A percentile compares a stretch with the other conserved stretches of the same genome.
phyloP scores from a whole-genome alignment of 495 filamentous ascomycete genomes.

The Mytilinidion resinicola region DNA sequence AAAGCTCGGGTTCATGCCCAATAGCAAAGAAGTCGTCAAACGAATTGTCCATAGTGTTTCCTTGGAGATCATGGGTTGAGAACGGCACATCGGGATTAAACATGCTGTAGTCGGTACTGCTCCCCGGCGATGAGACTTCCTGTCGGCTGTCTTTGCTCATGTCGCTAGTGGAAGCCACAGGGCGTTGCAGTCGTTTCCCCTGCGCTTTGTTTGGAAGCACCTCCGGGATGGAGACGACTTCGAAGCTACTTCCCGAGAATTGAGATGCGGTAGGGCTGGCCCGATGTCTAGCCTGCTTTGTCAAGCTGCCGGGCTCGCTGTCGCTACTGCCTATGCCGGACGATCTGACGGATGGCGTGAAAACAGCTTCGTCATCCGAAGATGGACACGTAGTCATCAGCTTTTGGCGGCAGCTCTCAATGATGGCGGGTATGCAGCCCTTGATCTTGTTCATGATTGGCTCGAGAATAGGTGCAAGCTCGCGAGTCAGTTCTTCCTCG shows the following conservation, averaged over 20 bases:
- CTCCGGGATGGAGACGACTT: not conserved
- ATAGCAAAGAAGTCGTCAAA: too few relatives aligned
- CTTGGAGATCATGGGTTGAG: too few relatives aligned
- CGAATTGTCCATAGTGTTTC: too few relatives aligned
- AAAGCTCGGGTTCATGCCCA: too few relatives aligned
- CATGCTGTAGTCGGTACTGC: not conserved
- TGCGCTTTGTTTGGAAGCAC: not conserved
- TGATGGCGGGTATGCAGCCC: conserved; percentile 8
- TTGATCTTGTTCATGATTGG: conserved; percentile 6
- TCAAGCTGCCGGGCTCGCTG: not conserved
- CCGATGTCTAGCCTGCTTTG: not conserved
- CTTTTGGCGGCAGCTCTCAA: not conserved
- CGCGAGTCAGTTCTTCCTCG: conserved; percentile 7
- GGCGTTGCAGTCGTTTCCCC: not conserved
- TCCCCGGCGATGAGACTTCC: not conserved
- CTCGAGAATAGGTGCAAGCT: conserved; percentile 1
- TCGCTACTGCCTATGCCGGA: not conserved
- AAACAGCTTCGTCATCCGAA: not conserved
- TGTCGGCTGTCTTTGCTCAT: not conserved
- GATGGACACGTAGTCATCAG: not conserved
- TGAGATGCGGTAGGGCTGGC: not conserved
- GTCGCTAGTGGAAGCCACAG: not conserved
- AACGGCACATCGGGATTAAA: not conserved
- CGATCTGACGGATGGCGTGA: not conserved
- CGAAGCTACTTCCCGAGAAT: not conserved